Evolutionary conservation across 192 early-diverging fungal genomes (phyloP), one percentile per base, ranked within the genome.

Genomic region (Rhizophlyctis rosea): DNA sequence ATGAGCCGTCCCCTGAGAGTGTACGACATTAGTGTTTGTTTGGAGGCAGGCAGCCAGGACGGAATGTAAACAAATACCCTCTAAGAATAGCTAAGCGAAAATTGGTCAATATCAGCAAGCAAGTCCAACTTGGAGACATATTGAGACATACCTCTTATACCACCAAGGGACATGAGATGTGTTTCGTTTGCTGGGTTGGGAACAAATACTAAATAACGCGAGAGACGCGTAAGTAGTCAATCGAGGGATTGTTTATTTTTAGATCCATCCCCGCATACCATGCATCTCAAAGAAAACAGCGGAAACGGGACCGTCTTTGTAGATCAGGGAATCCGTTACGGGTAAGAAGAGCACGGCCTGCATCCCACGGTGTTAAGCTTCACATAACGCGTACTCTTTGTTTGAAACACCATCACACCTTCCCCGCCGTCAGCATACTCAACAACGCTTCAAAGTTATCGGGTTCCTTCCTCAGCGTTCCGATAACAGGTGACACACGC

Each of bases 161-260:
- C 65, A 51, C 65, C 65, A 4, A 67, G 57, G 16, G 65, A 67
- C 56, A 67, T 30, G 23, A 67, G 21, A 34, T 67, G 65, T 2
- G n/a, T 34, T 34, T 21, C 24, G 34, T 67, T 59, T 21, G 56
- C 65, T 1, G 65, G 65, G 35, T 59, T 58, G 3, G 28, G 18
- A 35, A 67, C 56, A 28, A 67, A 67, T 30, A 67, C 64, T 65
- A 18, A 44, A 44, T 7, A 7, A 44, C 39, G 39, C 9, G n/a
- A n/a, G n/a, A n/a, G n/a, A n/a, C n/a, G n/a, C n/a, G n/a, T n/a
- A n/a, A n/a, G n/a, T n/a, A n/a, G n/a, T n/a, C n/a, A n/a, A n/a
- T n/a, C n/a, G n/a, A n/a, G n/a, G n/a, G n/a, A n/a, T n/a, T n/a
- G n/a, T n/a, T n/a, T n/a, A n/a, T n/a, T n/a, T n/a, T n/a, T n/a